These are phyloP conservation scores for Aureobasidium vineae DNA, from an alignment of 2,329 filamentous ascomycete genomes.

Conservation along the genomic window DNA sequence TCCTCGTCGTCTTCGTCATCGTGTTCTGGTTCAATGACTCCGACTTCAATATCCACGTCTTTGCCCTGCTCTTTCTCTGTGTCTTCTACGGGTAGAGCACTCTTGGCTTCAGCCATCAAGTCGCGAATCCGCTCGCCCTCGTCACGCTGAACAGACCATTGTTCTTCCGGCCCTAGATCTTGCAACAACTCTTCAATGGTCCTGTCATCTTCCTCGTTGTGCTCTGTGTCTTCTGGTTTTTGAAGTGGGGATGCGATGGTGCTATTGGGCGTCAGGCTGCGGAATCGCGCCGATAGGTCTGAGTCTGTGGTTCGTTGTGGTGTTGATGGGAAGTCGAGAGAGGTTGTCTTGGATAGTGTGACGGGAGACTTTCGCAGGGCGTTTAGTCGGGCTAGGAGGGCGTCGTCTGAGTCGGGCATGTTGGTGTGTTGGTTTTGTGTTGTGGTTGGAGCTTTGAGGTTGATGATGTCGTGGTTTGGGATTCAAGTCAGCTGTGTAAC, in stretches of 20 bases:
- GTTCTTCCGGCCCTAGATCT: constrained; percentile 43
- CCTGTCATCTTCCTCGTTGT: constrained; percentile 45
- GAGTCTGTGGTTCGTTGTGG: constrained; percentile 33
- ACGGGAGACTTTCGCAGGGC: constrained; percentile 49
- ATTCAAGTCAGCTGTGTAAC: background rate
- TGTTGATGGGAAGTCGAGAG: constrained; percentile 28
- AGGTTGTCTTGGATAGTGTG: constrained; percentile 33
- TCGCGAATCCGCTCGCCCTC: constrained; percentile 45
- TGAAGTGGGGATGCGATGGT: constrained; percentile 25
- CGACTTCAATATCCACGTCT: constrained; percentile 28
- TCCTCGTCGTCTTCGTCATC: background rate
- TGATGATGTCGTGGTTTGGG: constrained; percentile 8
- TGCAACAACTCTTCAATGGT: constrained; percentile 49
- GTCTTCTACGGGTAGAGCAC: constrained; percentile 38
- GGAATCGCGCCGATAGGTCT: constrained; percentile 38
- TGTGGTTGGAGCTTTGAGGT: background rate
- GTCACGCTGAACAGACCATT: constrained; percentile 43
- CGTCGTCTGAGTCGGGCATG: constrained; percentile 37
- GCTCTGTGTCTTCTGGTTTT: constrained; percentile 36
- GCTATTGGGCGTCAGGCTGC: constrained; percentile 30
- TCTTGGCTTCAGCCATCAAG: constrained; percentile 45
- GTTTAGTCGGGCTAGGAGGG: constrained; percentile 50
- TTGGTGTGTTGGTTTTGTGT: background rate
- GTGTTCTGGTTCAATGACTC: background rate
- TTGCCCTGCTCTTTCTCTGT: constrained; percentile 33